Conservation (phyloP, 75 land plant species). For the Sequoiadendron giganteum region DNA sequence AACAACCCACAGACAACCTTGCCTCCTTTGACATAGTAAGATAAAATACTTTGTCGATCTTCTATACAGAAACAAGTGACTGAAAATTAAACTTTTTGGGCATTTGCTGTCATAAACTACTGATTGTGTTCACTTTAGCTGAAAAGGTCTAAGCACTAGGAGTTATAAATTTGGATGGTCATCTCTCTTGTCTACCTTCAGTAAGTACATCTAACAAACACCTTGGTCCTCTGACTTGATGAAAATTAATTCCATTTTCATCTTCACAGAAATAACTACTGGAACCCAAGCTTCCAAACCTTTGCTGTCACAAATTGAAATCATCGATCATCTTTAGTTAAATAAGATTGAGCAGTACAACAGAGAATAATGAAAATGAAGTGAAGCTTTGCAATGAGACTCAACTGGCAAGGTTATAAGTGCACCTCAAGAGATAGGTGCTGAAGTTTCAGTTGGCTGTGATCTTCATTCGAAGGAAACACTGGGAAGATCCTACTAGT, state of each 20-base stretch:
- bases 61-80: background rate
- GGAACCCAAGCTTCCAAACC: background rate
- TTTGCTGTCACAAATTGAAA: background rate
- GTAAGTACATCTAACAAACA: background rate
- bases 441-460: too few relatives aligned
- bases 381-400: too few relatives aligned
- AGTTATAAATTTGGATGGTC: background rate
- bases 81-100: background rate
- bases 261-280: background rate
- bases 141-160: background rate
- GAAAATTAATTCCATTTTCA: background rate
- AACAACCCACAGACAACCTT: background rate
- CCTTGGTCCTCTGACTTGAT: background rate
- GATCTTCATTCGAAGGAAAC: too few relatives aligned
- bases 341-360: background rate
- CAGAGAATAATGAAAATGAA: too few relatives aligned
- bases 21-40: background rate
- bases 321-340: background rate
- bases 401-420: too few relatives aligned
- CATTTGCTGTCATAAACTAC: background rate
- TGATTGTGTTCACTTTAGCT: background rate
- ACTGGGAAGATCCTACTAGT: too few relatives aligned
- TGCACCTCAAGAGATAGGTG: too few relatives aligned
- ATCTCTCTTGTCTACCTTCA: background rate
- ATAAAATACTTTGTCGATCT: background rate